Evolutionary conservation across 257 asterid species (phyloP).

Genomic region (Scutellaria barbata): DNA sequence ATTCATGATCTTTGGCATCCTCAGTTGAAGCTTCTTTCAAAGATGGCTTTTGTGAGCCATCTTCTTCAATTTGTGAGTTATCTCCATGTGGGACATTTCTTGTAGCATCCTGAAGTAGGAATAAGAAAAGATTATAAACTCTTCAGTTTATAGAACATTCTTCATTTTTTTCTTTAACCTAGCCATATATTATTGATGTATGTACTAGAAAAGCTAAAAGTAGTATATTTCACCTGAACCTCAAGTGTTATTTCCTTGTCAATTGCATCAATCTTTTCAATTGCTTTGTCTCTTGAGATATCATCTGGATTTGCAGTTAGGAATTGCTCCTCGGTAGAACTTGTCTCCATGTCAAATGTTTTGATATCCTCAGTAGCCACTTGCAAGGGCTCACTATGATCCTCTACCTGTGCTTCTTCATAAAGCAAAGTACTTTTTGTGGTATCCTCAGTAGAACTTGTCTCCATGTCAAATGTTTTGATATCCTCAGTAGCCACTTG

Average conservation of each 20-base stretch:
- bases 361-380: conserved; percentile 27
- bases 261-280: conserved; percentile 34
- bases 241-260: conserved; percentile 31
- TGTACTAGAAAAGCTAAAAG: conserved; percentile 5
- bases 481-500: conserved; percentile 26
- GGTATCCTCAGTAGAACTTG: conserved; percentile 21
- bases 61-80: conserved; percentile 24
- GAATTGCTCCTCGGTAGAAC: conserved; percentile 32
- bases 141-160: conserved; percentile 15
- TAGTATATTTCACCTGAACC: conserved; percentile 17
- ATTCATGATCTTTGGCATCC: neutral
- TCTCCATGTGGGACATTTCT: conserved; percentile 30
- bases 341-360: conserved; percentile 20
- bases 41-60: conserved; percentile 31
- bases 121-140: conserved; percentile 6
- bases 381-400: conserved; percentile 20
- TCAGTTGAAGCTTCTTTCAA: conserved; percentile 8
- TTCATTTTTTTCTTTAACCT: neutral
- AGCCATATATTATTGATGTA: neutral
- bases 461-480: conserved; percentile 21
- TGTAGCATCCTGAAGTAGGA: conserved; percentile 27
- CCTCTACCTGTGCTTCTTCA: conserved; percentile 30
- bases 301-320: conserved; percentile 28
- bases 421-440: conserved; percentile 13
- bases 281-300: conserved; percentile 23